Evolutionary conservation across 2,329 filamentous ascomycete genomes (phyloP).

Genomic region (Pseudocercospora musae): DNA sequence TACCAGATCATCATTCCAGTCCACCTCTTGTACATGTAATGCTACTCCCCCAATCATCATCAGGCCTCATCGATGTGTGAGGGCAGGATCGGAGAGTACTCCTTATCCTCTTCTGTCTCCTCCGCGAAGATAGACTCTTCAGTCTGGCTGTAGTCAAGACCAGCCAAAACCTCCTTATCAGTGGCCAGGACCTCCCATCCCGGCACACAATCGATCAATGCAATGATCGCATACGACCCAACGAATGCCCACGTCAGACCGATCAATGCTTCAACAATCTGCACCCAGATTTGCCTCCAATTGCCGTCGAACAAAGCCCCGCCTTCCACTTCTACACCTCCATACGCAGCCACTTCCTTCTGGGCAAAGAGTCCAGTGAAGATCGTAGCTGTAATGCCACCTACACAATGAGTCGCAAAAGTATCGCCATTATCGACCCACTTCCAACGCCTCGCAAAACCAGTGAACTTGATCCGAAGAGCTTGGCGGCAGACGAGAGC

Average conservation of each 20-base stretch:
- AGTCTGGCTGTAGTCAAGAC: slow-evolving; percentile 14
- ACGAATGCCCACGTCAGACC: slow-evolving; percentile 53
- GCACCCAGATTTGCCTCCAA: slow-evolving; percentile 47
- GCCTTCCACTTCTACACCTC: slow-evolving; percentile 49
- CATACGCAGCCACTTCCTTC: slow-evolving; percentile 52
- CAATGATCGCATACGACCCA: slow-evolving; percentile 49
- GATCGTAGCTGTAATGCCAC: slow-evolving; percentile 51
- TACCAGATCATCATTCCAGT: no score
- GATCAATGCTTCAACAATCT: slow-evolving; percentile 51
- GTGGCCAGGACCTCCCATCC: slow-evolving; percentile 52
- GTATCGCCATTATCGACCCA: slow-evolving; percentile 58
- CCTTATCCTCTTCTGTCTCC: slow-evolving; percentile 12
- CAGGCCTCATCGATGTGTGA: slow-evolving; percentile 1
- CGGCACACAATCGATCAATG: slow-evolving; percentile 52
- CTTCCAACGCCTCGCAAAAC: slow-evolving; percentile 44
- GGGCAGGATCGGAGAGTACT: slow-evolving; percentile 11
- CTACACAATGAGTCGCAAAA: slow-evolving; percentile 54
- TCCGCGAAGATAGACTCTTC: slow-evolving; percentile 10
- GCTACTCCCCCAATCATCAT: background rate
- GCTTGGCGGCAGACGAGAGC: slow-evolving; percentile 51
- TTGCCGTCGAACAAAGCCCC: slow-evolving; percentile 56
- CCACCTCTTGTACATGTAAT: background rate
- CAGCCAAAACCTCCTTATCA: slow-evolving; percentile 41
- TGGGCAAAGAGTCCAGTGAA: slow-evolving; percentile 51
- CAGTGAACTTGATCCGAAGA: slow-evolving; percentile 52